Conservation (phyloP, 1,284 basidiomycete genomes). For the Coniferiporia sulphurascens region DNA sequence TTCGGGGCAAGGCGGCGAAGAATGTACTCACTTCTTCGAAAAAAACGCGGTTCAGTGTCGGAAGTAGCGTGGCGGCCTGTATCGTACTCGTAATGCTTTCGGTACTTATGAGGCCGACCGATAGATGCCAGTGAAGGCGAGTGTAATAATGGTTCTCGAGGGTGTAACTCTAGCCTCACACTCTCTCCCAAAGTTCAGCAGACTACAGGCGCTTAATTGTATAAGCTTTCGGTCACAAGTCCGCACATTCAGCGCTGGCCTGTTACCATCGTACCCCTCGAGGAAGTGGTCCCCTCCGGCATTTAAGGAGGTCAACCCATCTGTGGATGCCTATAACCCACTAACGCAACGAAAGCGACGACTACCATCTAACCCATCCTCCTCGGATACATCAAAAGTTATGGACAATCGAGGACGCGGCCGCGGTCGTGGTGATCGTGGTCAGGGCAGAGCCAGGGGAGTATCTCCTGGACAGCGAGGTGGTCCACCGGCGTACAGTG, state of each 20-base stretch:
- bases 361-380: neutral
- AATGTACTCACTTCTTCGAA: no score
- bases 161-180: no score
- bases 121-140: no score
- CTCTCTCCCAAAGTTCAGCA: no score
- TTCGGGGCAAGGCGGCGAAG: no score
- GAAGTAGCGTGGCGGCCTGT: no score
- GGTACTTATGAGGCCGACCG: no score
- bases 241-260: neutral
- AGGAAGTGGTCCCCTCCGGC: neutral
- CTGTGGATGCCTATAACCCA: neutral
- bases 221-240: neutral
- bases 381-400: neutral
- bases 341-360: neutral
- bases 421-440: constrained; percentile 7
- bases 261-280: neutral
- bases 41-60: no score
- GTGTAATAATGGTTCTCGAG: no score
- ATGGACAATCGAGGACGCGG: constrained; percentile 7
- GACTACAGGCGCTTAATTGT: neutral
- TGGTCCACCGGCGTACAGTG: neutral
- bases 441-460: constrained; percentile 7
- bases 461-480: neutral
- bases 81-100: no score
- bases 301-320: no score